A percentile compares a stretch with the other conserved stretches of the same genome.
These are phyloP conservation scores for Apiospora sp. DNA, from an alignment of 2,329 filamentous ascomycete genomes.

Conservation along the genomic window DNA sequence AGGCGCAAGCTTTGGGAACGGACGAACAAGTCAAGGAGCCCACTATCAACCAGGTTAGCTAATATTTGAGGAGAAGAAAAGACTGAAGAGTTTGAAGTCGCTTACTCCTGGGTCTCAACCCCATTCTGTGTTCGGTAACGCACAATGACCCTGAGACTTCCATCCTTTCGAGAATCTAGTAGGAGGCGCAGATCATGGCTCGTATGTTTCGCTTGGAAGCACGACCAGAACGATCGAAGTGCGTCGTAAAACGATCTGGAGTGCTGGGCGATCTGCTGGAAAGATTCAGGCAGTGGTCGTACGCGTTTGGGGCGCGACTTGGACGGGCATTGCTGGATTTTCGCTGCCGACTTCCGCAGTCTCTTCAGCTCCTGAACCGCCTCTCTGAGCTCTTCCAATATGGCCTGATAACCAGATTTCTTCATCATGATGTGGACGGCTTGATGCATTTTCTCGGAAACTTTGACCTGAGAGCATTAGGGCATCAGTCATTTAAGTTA, in stretches of 20 bases:
- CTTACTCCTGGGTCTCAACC: constrained; percentile 17
- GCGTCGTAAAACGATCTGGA: constrained; percentile 29
- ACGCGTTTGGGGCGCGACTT: constrained; percentile 17
- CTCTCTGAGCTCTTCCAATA: constrained; percentile 28
- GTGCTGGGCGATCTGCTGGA: constrained; percentile 22
- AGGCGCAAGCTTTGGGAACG: constrained; percentile 26
- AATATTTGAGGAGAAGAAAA: too few species aligned
- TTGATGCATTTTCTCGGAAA: constrained; percentile 19
- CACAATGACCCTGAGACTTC: constrained; percentile 25
- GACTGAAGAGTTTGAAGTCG: background rate
- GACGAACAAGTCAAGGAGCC: constrained; percentile 26
- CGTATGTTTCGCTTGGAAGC: constrained; percentile 28
- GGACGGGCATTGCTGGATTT: constrained; percentile 23
- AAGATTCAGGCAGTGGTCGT: constrained; percentile 24
- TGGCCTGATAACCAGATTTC: constrained; percentile 27
- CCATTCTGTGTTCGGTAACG: constrained; percentile 25
- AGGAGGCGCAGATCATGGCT: constrained; percentile 28
- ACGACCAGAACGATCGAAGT: constrained; percentile 28
- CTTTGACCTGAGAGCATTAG: background rate
- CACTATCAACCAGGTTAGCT: constrained; percentile 20
- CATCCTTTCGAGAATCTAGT: constrained; percentile 25
- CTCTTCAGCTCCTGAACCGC: constrained; percentile 30
- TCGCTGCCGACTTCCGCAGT: constrained; percentile 29
- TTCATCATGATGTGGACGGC: constrained; percentile 25
- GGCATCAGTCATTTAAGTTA: background rate